These are phyloP conservation scores for Ceratocystis lukuohia DNA, from an alignment of 2,329 filamentous ascomycete species.

Conservation along the genomic window DNA sequence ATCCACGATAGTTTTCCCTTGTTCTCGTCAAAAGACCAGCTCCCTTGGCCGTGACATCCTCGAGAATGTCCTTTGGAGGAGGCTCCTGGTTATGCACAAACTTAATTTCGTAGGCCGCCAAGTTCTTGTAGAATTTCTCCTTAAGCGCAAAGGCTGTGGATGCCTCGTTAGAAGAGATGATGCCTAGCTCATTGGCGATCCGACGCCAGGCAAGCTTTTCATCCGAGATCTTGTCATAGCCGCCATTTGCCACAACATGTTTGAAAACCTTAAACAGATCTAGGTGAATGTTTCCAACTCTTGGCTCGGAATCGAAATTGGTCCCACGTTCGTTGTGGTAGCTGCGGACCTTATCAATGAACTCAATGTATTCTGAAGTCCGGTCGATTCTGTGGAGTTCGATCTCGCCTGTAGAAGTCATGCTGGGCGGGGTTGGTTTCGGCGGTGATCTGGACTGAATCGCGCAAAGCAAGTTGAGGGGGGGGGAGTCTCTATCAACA, in stretches of 20 bases:
- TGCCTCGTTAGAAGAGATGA: slow-evolving; percentile 60
- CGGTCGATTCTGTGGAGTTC: slow-evolving; percentile 39
- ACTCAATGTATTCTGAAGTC: slow-evolving; percentile 61
- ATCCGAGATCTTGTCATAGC: slow-evolving; percentile 73
- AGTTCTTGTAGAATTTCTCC: slow-evolving; percentile 77
- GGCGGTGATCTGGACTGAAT: not conserved
- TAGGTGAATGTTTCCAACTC: slow-evolving; percentile 62
- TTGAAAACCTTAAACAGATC: slow-evolving; percentile 70
- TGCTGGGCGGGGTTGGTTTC: slow-evolving; percentile 20
- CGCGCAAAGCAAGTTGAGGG: not conserved
- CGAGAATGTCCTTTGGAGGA: slow-evolving; percentile 75
- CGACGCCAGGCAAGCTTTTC: slow-evolving; percentile 78
- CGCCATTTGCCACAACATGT: slow-evolving; percentile 60
- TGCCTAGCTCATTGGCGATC: slow-evolving; percentile 61
- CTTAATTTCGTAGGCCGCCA: slow-evolving; percentile 76
- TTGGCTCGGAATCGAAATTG: slow-evolving; percentile 64
- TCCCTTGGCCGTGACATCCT: slow-evolving; percentile 76
- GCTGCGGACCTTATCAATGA: slow-evolving; percentile 56
- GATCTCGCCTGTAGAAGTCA: slow-evolving; percentile 29
- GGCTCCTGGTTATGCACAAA: slow-evolving; percentile 66
- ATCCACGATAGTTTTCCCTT: slow-evolving; percentile 54
- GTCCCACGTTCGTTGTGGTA: slow-evolving; percentile 74
- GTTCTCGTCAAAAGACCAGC: slow-evolving; percentile 67
- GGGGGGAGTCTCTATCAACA: not conserved
- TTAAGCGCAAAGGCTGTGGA: slow-evolving; percentile 81